Percentiles rank a stretch among this genome's conserved stretches.
Conservation (phyloP, 208 protist species). For the Trypanosoma brucei region DNA sequence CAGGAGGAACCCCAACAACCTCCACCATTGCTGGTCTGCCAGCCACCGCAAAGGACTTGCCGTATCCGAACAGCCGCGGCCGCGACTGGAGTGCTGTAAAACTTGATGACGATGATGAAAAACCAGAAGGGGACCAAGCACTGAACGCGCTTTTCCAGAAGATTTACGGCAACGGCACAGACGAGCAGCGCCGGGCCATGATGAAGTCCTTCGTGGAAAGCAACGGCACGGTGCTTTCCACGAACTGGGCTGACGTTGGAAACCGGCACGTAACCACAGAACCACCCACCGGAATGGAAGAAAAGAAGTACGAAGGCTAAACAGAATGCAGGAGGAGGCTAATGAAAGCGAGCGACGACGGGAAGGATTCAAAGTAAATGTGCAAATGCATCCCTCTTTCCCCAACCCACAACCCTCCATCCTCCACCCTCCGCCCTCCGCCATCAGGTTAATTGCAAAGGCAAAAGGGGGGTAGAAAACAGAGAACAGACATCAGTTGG, state of each 20-base stretch:
- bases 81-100: slow-evolving; percentile 78
- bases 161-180: slow-evolving; percentile 90
- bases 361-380: background rate
- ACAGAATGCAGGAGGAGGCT: background rate
- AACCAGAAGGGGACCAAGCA: slow-evolving; percentile 87
- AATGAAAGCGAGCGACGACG: background rate
- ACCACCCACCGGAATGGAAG: slow-evolving; percentile 89
- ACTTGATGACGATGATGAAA: slow-evolving; percentile 78
- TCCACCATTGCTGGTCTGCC: slow-evolving; percentile 12
- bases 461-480: too few relatives aligned
- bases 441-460: too few relatives aligned
- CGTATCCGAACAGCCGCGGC: slow-evolving; percentile 77
- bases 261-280: slow-evolving; percentile 71
- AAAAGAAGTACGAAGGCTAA: slow-evolving; percentile 36
- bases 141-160: slow-evolving; percentile 92
- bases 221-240: slow-evolving; percentile 94
- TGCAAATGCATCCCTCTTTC: too few relatives aligned
- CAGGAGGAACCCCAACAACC: slow-evolving; percentile 1
- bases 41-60: slow-evolving; percentile 40
- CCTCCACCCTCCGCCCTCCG: too few relatives aligned
- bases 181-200: slow-evolving; percentile 91
- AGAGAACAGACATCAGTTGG: too few relatives aligned
- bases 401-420: too few relatives aligned
- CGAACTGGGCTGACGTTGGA: slow-evolving; percentile 95
- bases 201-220: slow-evolving; percentile 95